These are phyloP conservation scores for Betula pendula DNA, from an alignment of 306 rosid species.

Conservation along the genomic window DNA sequence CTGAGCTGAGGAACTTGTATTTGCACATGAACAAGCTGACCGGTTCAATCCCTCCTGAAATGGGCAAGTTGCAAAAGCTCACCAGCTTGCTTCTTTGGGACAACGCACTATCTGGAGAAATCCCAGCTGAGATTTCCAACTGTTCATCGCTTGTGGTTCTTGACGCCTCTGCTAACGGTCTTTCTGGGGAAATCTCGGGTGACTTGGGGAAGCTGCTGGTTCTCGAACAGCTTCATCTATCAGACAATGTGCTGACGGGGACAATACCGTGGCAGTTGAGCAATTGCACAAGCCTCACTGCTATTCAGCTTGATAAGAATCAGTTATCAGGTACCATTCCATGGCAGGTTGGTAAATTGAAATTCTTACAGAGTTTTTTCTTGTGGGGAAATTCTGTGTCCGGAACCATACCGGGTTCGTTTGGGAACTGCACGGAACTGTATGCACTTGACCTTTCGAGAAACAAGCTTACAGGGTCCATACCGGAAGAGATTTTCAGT, in stretches of 20 bases:
- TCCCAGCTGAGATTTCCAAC: constrained; percentile 79
- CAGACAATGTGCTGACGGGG: constrained; percentile 74
- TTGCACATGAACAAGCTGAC: constrained; percentile 80
- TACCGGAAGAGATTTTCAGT: constrained; percentile 88
- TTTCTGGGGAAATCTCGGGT: constrained; percentile 69
- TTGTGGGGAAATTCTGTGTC: constrained; percentile 89
- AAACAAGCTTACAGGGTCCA: constrained; percentile 84
- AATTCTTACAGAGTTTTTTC: constrained; percentile 72
- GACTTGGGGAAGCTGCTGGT: constrained; percentile 78
- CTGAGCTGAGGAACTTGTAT: constrained; percentile 77
- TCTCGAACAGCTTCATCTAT: constrained; percentile 87
- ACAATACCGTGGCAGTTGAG: constrained; percentile 77
- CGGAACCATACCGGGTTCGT: constrained; percentile 82
- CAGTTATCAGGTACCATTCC: constrained; percentile 90
- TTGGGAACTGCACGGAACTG: constrained; percentile 89
- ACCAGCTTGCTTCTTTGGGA: constrained; percentile 85
- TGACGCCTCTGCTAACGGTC: constrained; percentile 78
- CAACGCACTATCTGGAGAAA: constrained; percentile 66
- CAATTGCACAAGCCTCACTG: constrained; percentile 85
- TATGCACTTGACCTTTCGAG: constrained; percentile 94
- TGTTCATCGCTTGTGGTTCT: constrained; percentile 82
- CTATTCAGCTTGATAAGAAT: constrained; percentile 91
- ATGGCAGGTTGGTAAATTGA: constrained; percentile 70
- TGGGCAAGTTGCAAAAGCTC: constrained; percentile 80
- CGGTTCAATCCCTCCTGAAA: constrained; percentile 70